A percentile compares a stretch with the other conserved stretches of the same genome.
phyloP scores from a whole-genome alignment of 345 rosid genomes.

The Arabidopsis arenosa region DNA sequence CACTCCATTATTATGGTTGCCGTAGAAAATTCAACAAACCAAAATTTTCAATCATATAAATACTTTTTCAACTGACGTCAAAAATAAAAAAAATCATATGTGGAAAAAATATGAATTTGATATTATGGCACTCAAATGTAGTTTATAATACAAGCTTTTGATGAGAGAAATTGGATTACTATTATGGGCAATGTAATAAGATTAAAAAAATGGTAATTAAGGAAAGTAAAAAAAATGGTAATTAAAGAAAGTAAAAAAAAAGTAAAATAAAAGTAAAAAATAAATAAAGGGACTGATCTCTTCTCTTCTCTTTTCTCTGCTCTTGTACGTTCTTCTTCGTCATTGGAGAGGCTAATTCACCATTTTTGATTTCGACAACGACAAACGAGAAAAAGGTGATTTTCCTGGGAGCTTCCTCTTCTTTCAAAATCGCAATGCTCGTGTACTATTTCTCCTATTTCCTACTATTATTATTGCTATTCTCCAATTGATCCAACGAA shows the following conservation, averaged over 20 bases:
- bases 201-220: constrained; percentile 3
- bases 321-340: constrained; percentile 43
- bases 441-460: neutral
- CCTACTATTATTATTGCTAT: neutral
- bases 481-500: neutral
- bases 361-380: constrained; percentile 29
- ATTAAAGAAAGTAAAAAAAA: constrained; percentile 15
- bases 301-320: constrained; percentile 32
- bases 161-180: neutral
- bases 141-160: neutral
- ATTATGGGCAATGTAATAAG: neutral
- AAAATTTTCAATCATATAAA: neutral
- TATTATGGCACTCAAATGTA: no score
- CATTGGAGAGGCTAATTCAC: constrained; percentile 12
- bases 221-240: constrained; percentile 1
- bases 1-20: constrained; percentile 5
- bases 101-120: no score
- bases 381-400: constrained; percentile 14
- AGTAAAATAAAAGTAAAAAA: neutral
- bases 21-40: neutral
- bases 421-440: constrained; percentile 17
- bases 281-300: constrained; percentile 28
- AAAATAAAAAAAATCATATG: no score
- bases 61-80: neutral
- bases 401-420: constrained; percentile 4